phyloP scores from a whole-genome alignment of 495 filamentous ascomycete genomes.

The Trichoderma virens region DNA sequence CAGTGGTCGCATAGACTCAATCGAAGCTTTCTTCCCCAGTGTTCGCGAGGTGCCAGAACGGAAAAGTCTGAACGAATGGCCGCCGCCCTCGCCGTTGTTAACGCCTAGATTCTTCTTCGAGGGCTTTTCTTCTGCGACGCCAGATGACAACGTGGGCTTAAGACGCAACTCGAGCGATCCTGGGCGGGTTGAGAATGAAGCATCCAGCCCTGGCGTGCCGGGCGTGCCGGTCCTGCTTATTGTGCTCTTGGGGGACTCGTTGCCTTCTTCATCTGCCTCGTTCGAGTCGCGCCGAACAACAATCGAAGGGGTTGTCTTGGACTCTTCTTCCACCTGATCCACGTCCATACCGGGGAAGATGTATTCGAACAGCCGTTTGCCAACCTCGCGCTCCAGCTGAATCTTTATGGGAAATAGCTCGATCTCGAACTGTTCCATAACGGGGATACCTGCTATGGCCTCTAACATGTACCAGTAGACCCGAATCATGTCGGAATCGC shows the following conservation, averaged over 20 bases:
- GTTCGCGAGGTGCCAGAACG: conserved; percentile 32
- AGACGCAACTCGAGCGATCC: conserved; percentile 71
- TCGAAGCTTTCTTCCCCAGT: conserved; percentile 54
- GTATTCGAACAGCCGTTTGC: conserved; percentile 93
- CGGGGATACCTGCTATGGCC: conserved; percentile 93
- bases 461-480: conserved; percentile 98
- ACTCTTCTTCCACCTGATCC: conserved; percentile 56
- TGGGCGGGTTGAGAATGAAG: conserved; percentile 43
- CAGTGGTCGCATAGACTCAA: conserved; percentile 52
- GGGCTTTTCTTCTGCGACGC: conserved; percentile 33
- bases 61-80: conserved; percentile 44
- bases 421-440: conserved; percentile 96
- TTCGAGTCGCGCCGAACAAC: conserved; percentile 20
- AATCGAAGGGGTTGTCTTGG: background rate
- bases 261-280: conserved; percentile 24
- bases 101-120: conserved; percentile 44
- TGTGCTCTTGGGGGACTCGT: conserved; percentile 19
- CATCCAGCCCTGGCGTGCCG: conserved; percentile 26
- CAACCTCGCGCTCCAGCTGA: conserved; percentile 88
- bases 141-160: conserved; percentile 65
- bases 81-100: conserved; percentile 38
- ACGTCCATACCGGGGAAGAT: conserved; percentile 75
- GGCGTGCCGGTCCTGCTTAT: conserved; percentile 25
- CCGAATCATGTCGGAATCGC: conserved; percentile 67
- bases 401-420: conserved; percentile 88